A percentile compares a stretch with the other conserved stretches of the same genome.
phyloP scores from a whole-genome alignment of 1,284 basidiomycete species.

The Boletus sp. region DNA sequence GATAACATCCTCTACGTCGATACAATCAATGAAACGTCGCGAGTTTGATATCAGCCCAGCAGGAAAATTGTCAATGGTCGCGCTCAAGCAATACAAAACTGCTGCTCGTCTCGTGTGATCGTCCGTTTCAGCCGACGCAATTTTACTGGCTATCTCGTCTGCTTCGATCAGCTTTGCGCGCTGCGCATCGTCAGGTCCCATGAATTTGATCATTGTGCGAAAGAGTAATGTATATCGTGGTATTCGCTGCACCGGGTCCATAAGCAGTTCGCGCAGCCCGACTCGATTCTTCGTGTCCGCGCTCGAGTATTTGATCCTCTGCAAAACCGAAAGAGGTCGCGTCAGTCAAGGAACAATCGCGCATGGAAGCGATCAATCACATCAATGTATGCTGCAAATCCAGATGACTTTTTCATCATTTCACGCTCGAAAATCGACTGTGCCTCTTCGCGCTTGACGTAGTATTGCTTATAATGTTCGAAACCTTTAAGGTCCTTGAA shows the following conservation, averaged over 20 bases:
- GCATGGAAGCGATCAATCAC: constrained; percentile 49
- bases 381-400: constrained; percentile 84
- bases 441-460: constrained; percentile 91
- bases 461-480: constrained; percentile 90
- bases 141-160: constrained; percentile 85
- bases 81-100: constrained; percentile 84
- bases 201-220: constrained; percentile 87
- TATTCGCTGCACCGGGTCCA: constrained; percentile 99
- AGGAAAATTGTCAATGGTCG: constrained; percentile 91
- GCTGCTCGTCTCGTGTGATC: constrained; percentile 90
- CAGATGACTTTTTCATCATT: constrained; percentile 72
- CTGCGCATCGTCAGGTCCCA: constrained; percentile 78
- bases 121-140: constrained; percentile 92
- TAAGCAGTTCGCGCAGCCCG: constrained; percentile 91
- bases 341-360: constrained; percentile 22
- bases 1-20: constrained; percentile 90
- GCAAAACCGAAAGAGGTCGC: constrained; percentile 11
- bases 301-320: constrained; percentile 90
- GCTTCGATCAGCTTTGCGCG: constrained; percentile 86
- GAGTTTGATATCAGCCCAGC: constrained; percentile 85
- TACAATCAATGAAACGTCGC: constrained; percentile 88
- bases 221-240: constrained; percentile 96
- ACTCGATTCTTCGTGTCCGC: constrained; percentile 83
- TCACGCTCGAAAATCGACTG: constrained; percentile 88
- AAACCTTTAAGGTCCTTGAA: constrained; percentile 83